These are phyloP conservation scores for Nakaseomyces uthaithaninus DNA, from an alignment of 1,139 yeast species.

Conservation along the genomic window DNA sequence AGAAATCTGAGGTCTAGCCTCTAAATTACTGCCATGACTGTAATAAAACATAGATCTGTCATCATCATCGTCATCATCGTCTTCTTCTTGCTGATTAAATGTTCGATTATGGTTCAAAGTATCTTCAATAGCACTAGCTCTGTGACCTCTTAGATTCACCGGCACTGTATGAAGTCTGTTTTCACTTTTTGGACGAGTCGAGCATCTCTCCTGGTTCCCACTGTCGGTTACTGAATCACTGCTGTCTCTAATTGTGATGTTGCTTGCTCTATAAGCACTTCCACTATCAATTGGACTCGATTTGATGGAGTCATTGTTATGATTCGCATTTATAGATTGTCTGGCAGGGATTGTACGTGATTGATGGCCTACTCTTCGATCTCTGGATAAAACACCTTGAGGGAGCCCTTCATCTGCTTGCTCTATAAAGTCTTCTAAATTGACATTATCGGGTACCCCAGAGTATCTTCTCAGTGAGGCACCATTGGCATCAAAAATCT, in stretches of 20 bases:
- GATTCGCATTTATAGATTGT: neutral
- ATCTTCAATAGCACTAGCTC: slow-evolving; percentile 1
- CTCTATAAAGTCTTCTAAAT: slow-evolving; percentile 50
- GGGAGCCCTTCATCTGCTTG: slow-evolving; percentile 40
- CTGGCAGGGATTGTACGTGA: neutral
- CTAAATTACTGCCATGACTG: slow-evolving; percentile 25
- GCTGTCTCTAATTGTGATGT: neutral
- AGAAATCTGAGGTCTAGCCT: slow-evolving; percentile 27
- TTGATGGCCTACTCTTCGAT: neutral
- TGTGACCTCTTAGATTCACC: slow-evolving; percentile 1
- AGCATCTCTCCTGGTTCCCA: neutral
- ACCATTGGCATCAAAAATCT: slow-evolving; percentile 62
- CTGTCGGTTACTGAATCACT: neutral
- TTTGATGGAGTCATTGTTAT: slow-evolving; percentile 7
- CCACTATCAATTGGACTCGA: slow-evolving; percentile 10
- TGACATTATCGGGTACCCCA: slow-evolving; percentile 61
- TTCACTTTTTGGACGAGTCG: neutral
- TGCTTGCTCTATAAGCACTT: slow-evolving; percentile 10
- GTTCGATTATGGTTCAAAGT: slow-evolving; percentile 3
- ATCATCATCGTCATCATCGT: slow-evolving; percentile 25
- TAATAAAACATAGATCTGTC: slow-evolving; percentile 31
- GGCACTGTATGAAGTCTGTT: slow-evolving; percentile 1
- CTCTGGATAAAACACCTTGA: slow-evolving; percentile 13
- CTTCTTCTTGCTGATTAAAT: slow-evolving; percentile 7
- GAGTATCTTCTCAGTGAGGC: slow-evolving; percentile 66